Conservation (phyloP, 208 protist genomes). For the Crithidia brevicula region DNA sequence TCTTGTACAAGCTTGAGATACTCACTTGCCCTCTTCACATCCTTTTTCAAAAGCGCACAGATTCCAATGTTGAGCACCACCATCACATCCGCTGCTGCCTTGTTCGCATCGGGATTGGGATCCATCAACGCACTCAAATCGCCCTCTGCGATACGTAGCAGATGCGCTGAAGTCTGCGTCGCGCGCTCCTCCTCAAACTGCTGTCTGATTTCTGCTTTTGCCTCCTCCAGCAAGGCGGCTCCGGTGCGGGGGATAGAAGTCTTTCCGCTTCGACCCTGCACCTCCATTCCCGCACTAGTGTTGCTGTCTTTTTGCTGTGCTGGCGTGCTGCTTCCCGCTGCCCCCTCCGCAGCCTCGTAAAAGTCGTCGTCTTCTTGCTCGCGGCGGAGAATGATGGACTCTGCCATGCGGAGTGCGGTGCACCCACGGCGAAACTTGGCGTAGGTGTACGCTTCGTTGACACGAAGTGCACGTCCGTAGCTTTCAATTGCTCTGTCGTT, state of each 20-base stretch:
- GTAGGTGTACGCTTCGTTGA: conserved; percentile 82
- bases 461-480: conserved; percentile 70
- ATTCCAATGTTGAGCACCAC: conserved; percentile 76
- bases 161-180: neutral
- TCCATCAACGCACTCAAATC: conserved; percentile 60
- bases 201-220: conserved; percentile 46
- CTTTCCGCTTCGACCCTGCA: neutral
- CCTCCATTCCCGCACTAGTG: neutral
- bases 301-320: neutral
- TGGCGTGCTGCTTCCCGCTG: neutral
- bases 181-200: conserved; percentile 36
- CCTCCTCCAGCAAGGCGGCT: conserved; percentile 10
- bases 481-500: conserved; percentile 72
- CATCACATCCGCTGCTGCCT: conserved; percentile 42
- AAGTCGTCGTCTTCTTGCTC: conserved; percentile 3
- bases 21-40: conserved; percentile 70
- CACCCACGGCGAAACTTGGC: conserved; percentile 81
- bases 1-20: conserved; percentile 63
- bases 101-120: conserved; percentile 25
- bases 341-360: neutral
- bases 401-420: conserved; percentile 54
- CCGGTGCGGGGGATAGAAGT: neutral
- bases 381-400: conserved; percentile 30
- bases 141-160: conserved; percentile 36
- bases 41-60: conserved; percentile 62